A percentile compares a stretch with the other conserved stretches of the same genome.
Conservation (phyloP, 306 rosid species). For the Gynostemma pentaphyllum region DNA sequence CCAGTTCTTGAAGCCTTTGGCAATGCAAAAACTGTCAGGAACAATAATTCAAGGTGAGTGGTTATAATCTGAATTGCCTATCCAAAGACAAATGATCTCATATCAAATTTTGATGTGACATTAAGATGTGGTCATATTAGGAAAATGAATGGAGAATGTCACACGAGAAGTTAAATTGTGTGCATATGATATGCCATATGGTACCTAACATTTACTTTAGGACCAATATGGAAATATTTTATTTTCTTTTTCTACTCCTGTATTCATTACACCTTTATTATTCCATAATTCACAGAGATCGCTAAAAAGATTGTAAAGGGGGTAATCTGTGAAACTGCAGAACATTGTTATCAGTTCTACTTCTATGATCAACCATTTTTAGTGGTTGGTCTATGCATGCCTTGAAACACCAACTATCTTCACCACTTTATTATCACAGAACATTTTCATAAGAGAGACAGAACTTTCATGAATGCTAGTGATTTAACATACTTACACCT, state of each 20-base stretch:
- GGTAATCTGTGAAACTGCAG: neutral
- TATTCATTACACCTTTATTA: too few species aligned
- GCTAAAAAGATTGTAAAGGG: neutral
- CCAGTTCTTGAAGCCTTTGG: conserved; percentile 99
- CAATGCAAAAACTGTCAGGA: conserved; percentile 96
- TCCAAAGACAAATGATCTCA: neutral
- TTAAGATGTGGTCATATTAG: neutral
- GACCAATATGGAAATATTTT: neutral
- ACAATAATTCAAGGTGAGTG: conserved; percentile 94
- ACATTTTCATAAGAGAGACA: neutral
- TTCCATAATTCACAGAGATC: too few species aligned
- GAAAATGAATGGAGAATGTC: neutral
- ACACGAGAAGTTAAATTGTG: neutral
- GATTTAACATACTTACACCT: neutral
- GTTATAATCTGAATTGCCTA: conserved; percentile 8
- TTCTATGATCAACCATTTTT: neutral
- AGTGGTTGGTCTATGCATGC: conserved; percentile 10
- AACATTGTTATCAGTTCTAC: neutral
- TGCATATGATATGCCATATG: neutral
- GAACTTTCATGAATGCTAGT: neutral
- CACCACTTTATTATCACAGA: neutral
- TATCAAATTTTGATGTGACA: neutral
- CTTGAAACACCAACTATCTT: conserved; percentile 12
- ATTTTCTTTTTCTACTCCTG: neutral
- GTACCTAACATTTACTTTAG: neutral